Conservation (phyloP, 2,329 filamentous ascomycete species). For the Exophiala sideris region DNA sequence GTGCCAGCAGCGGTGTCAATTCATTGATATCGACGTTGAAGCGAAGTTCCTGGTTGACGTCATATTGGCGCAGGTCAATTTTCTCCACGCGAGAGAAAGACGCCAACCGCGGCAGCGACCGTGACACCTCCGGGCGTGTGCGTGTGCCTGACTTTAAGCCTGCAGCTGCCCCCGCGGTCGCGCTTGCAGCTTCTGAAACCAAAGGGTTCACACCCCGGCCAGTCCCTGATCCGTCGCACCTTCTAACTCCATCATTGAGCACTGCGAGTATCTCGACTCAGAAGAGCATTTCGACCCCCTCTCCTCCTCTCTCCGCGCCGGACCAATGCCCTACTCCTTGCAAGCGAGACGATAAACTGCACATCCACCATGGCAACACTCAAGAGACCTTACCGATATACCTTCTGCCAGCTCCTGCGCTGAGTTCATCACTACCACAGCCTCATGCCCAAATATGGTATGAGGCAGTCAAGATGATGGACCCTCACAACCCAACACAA, state of each 20-base stretch:
- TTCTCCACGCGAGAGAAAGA: background rate
- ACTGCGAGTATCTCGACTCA: background rate
- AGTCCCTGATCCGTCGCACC: background rate
- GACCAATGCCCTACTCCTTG: background rate
- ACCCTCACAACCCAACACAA: constrained; percentile 15
- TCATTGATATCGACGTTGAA: constrained; percentile 12
- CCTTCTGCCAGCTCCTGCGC: constrained; percentile 6
- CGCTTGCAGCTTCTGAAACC: background rate
- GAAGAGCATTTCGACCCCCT: constrained; percentile 7
- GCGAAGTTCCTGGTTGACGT: constrained; percentile 15
- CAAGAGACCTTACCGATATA: constrained; percentile 1
- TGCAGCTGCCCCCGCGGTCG: background rate
- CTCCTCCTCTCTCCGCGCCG: background rate
- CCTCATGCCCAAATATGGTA: constrained; percentile 13
- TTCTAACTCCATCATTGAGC: constrained; percentile 1
- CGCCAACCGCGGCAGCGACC: background rate
- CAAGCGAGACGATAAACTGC: background rate
- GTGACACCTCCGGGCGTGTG: background rate
- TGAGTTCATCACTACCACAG: constrained; percentile 6
- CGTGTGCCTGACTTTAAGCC: background rate
- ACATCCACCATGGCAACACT: constrained; percentile 11
- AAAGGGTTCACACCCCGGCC: background rate
- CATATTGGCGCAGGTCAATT: constrained; percentile 8
- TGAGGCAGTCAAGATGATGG: constrained; percentile 22
- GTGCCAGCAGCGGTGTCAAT: background rate